Base-by-base conservation (phyloP, 495 filamentous ascomycete genomes). In the Rostrohypoxylon terebratum region DNA sequence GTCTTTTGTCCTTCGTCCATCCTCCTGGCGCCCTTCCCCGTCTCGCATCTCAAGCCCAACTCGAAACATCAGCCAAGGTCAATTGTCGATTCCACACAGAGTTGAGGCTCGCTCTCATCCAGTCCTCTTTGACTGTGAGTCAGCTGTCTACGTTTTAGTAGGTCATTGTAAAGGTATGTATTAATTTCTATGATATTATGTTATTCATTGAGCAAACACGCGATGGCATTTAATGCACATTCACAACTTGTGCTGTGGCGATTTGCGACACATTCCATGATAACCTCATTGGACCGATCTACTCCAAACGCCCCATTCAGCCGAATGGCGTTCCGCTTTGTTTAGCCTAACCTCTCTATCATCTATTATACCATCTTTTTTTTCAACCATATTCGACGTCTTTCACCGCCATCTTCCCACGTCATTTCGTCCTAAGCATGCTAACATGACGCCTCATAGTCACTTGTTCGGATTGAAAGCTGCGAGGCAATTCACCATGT, bases 371-470 rank as follows among this genome's bases (percentile, higher is more conserved):
- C 33, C 10, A 18, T 55, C 34, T 63, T 67, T 50, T 50, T 62
- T 20, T 47, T 59, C 25, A 58, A 36, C 47, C 23, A 38, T 45
- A 50, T 31, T 44, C 60, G 34, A 66, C 57, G 71, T 48, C 57
- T 28, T 66, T 63, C 18, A 48, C 53, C 54, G 51, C 68, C 53
- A 8, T 50, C 31, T 51, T n/a, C 9, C 48, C 20, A 25, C 7
- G 42, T n/a, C 51, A 48, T 36, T 7, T 33, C 20, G 57, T 59
- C 77, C 83, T 86, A 78, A 85, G 77, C 20, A 64, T 59, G 78
- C 83, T 86, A 78, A 86, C 77, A 85, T 82, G 80, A 48, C 69
- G 42, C 59, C 59, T 62, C 67, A 73, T 69, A 81, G 81, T 64
- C 65, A 75, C 58, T 70, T 74, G 51, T 80, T 79, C 50, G 73